phyloP scores from a whole-genome alignment of 2,329 filamentous ascomycete species.

The Alternaria sp. region DNA sequence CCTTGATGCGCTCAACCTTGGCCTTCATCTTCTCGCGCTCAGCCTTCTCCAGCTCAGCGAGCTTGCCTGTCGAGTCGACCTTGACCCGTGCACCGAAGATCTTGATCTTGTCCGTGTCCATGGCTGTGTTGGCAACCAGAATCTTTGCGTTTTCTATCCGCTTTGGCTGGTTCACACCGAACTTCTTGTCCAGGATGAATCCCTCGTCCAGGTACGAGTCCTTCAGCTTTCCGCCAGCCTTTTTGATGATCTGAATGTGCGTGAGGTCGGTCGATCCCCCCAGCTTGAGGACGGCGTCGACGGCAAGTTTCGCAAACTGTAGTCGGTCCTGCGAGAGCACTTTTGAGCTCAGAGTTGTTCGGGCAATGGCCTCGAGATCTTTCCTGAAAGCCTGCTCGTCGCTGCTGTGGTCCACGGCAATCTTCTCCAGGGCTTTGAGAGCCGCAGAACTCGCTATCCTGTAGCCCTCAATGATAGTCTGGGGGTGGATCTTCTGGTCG shows the following conservation, averaged over 20 bases:
- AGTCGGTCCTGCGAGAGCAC: slow-evolving; percentile 92
- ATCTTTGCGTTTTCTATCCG: slow-evolving; percentile 98
- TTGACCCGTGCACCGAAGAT: slow-evolving; percentile 98
- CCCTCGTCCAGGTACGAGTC: slow-evolving; percentile 98
- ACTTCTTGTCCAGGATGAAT: slow-evolving; percentile 99
- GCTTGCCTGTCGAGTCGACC: slow-evolving; percentile 93
- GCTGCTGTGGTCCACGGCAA: slow-evolving; percentile 89
- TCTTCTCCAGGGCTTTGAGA: slow-evolving; percentile 81
- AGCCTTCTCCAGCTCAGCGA: slow-evolving; percentile 97
- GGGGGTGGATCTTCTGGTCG: slow-evolving; percentile 97
- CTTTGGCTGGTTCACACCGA: slow-evolving; percentile 98
- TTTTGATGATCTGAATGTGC: slow-evolving; percentile 99
- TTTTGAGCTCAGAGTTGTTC: slow-evolving; percentile 96
- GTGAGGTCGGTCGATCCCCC: slow-evolving; percentile 92
- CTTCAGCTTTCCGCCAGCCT: slow-evolving; percentile 94
- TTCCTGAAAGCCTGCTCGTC: slow-evolving; percentile 84
- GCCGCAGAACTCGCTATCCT: slow-evolving; percentile 94
- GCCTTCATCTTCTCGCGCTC: slow-evolving; percentile 99
- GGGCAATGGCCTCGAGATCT: slow-evolving; percentile 88
- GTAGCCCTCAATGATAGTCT: slow-evolving; percentile 99
- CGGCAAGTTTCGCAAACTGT: slow-evolving; percentile 89
- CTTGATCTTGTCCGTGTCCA: slow-evolving; percentile 99
- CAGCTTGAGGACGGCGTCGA: slow-evolving; percentile 89
- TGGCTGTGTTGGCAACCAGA: slow-evolving; percentile 94
- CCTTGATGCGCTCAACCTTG: slow-evolving; percentile 99